These are phyloP conservation scores for Ceratobasidium sp. DNA, from an alignment of 1,284 basidiomycete genomes.

Conservation along the genomic window DNA sequence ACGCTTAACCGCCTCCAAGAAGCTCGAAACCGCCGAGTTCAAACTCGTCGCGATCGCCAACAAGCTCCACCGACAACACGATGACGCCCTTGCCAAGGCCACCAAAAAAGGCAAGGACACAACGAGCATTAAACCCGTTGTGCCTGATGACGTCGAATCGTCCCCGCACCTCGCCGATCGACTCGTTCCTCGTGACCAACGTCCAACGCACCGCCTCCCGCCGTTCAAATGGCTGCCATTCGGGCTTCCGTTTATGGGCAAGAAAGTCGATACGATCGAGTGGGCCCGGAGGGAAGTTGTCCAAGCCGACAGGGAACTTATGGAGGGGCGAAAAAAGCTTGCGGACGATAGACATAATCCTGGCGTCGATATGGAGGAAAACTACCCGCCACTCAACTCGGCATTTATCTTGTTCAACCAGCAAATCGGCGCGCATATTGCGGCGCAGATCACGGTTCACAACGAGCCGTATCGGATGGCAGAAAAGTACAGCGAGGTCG, in stretches of 20 bases:
- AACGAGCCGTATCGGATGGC: conserved; percentile 72
- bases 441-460: conserved; percentile 72
- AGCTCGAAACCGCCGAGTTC: conserved; percentile 76
- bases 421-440: conserved; percentile 82
- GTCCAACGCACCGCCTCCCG: conserved; percentile 73
- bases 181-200: conserved; percentile 67
- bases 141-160: conserved; percentile 52
- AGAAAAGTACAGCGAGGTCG: conserved; percentile 75
- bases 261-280: conserved; percentile 81
- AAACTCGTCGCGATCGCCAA: conserved; percentile 70
- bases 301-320: conserved; percentile 67
- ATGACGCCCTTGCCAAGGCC: conserved; percentile 52
- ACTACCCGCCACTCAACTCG: conserved; percentile 74
- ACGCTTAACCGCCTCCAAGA: conserved; percentile 69
- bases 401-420: conserved; percentile 85
- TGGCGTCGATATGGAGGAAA: conserved; percentile 64
- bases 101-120: conserved; percentile 52
- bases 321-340: conserved; percentile 63
- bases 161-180: conserved; percentile 63
- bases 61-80: conserved; percentile 57
- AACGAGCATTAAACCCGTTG: conserved; percentile 37
- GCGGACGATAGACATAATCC: conserved; percentile 54
- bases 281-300: conserved; percentile 81
- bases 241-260: conserved; percentile 73
- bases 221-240: conserved; percentile 71